These are phyloP conservation scores for Aphanomyces astaci DNA, from an alignment of 352 stramenopile genomes.

Conservation along the genomic window DNA sequence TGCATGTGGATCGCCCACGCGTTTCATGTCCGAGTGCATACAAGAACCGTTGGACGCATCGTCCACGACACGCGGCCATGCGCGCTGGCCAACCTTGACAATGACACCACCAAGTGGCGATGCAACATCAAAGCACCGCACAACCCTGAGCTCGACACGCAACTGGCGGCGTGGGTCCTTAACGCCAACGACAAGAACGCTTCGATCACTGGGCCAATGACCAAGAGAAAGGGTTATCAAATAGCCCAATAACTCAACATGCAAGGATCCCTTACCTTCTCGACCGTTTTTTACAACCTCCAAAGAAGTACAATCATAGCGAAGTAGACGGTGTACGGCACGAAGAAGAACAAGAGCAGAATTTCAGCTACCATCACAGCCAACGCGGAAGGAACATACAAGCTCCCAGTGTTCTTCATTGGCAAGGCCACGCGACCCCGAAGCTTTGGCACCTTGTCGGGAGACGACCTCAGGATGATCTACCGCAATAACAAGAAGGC, in stretches of 20 bases:
- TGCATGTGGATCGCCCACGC: too few relatives aligned
- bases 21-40: too few relatives aligned
- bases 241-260: background rate
- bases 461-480: conserved; percentile 23
- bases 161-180: background rate
- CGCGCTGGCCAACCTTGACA: too few relatives aligned
- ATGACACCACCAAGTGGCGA: too few relatives aligned
- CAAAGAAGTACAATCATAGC: conserved; percentile 22
- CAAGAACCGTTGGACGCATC: too few relatives aligned
- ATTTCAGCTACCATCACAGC: conserved; percentile 28
- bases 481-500: conserved; percentile 29
- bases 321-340: too few relatives aligned
- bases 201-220: background rate
- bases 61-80: too few relatives aligned
- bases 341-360: conserved; percentile 26
- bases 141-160: background rate
- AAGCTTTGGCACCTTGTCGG: conserved; percentile 24
- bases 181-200: background rate
- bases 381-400: conserved; percentile 34
- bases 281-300: background rate
- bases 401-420: conserved; percentile 30
- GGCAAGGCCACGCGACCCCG: conserved; percentile 30
- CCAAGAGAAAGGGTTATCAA: background rate
- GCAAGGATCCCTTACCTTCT: background rate
- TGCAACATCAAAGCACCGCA: too few relatives aligned